A percentile compares a stretch with the other conserved stretches of the same genome.
These are phyloP conservation scores for Venturia carpophila DNA, from an alignment of 2,329 filamentous ascomycete species.

Conservation along the genomic window DNA sequence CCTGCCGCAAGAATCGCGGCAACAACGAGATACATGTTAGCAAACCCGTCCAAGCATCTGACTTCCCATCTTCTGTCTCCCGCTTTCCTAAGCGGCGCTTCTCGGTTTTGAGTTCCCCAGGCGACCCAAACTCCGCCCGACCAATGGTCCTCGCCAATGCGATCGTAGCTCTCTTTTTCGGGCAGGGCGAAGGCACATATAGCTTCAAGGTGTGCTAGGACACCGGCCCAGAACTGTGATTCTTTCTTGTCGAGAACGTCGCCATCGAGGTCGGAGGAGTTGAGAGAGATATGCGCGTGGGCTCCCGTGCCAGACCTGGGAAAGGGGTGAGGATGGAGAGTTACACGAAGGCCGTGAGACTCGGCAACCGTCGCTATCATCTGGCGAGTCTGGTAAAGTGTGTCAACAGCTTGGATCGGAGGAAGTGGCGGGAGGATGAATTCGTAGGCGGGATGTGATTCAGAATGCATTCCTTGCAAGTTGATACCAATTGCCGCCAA, in stretches of 20 bases:
- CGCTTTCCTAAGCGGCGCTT: constrained; percentile 64
- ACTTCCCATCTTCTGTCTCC: constrained; percentile 66
- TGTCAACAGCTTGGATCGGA: constrained; percentile 62
- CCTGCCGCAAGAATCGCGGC: constrained; percentile 55
- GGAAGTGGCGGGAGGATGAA: constrained; percentile 58
- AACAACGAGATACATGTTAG: constrained; percentile 68
- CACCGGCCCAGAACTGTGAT: constrained; percentile 58
- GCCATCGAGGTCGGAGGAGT: constrained; percentile 29
- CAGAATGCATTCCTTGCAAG: constrained; percentile 66
- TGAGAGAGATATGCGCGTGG: constrained; percentile 63
- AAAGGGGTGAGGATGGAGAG: constrained; percentile 66
- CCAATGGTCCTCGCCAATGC: constrained; percentile 63
- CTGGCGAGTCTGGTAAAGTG: constrained; percentile 61
- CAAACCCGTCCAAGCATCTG: constrained; percentile 67
- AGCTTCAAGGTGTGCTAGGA: constrained; percentile 57
- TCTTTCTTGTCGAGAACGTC: constrained; percentile 38
- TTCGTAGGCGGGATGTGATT: constrained; percentile 66
- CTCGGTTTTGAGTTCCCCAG: constrained; percentile 77
- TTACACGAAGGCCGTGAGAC: constrained; percentile 56
- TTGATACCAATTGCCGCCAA: constrained; percentile 56
- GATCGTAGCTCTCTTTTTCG: constrained; percentile 58
- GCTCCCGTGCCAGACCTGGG: constrained; percentile 58
- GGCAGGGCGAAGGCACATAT: constrained; percentile 64
- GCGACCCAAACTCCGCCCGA: constrained; percentile 69
- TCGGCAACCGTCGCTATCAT: constrained; percentile 59